A percentile compares a stretch with the other conserved stretches of the same genome.
Evolutionary conservation across 305 asterid genomes (phyloP).

Genomic region (Nicotiana rustica): DNA sequence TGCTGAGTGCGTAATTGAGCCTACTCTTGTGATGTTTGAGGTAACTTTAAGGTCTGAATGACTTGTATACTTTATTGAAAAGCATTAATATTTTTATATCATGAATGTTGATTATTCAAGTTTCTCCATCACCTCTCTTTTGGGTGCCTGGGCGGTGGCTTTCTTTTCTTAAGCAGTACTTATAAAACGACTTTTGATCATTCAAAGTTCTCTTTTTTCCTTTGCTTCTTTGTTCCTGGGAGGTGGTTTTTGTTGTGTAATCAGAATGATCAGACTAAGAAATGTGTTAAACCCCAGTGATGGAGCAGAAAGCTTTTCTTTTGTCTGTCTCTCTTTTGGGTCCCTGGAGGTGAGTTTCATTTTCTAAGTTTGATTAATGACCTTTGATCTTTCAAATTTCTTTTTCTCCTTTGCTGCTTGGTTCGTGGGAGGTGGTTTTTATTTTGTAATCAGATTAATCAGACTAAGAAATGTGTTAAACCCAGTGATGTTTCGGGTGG

Average conservation of each 20-base stretch:
- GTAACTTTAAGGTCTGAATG: conserved; percentile 49
- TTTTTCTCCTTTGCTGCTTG: conserved; percentile 24
- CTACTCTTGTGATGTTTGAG: conserved; percentile 98
- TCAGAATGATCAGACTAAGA: background rate
- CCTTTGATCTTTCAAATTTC: background rate
- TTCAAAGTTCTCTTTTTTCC: background rate
- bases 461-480: background rate
- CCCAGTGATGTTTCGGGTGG: background rate
- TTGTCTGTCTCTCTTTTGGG: background rate
- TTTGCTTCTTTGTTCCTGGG: conserved; percentile 5
- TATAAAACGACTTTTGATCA: background rate
- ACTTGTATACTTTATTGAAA: background rate
- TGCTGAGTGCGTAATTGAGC: conserved; percentile 91
- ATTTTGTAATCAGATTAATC: conserved; percentile 11
- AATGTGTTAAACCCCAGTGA: conserved; percentile 8
- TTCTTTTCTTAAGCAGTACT: conserved; percentile 6
- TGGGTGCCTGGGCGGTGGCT: conserved; percentile 19
- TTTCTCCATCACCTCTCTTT: conserved; percentile 21
- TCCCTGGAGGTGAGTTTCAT: background rate
- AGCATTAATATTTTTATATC: background rate
- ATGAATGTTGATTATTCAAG: background rate
- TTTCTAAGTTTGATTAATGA: background rate
- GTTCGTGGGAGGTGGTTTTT: conserved; percentile 14
- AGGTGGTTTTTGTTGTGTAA: background rate
- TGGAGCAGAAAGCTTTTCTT: background rate